Conservation (phyloP, 2,329 filamentous ascomycete species). For the Colletotrichum sp. region DNA sequence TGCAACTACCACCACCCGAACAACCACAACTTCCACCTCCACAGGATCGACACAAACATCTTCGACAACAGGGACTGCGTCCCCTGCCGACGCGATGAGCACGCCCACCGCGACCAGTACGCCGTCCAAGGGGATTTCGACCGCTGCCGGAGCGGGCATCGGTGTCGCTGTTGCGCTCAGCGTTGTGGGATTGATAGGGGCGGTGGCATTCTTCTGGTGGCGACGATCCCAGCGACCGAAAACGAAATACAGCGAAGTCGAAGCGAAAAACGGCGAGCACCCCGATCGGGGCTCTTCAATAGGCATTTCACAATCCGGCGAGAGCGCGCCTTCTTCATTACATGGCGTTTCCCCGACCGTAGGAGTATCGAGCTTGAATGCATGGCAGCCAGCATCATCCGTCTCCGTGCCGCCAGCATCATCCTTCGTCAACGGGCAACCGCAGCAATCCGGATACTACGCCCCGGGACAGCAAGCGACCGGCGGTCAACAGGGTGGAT, state of each 20-base stretch:
- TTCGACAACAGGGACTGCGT: not conserved
- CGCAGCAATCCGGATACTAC: not conserved
- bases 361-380: not conserved
- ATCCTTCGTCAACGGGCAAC: not conserved
- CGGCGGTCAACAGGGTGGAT: not conserved
- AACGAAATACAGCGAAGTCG: constrained; percentile 13
- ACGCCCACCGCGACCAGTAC: not conserved
- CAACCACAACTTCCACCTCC: not conserved
- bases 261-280: not conserved
- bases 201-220: constrained; percentile 30
- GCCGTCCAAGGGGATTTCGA: constrained; percentile 25
- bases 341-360: not conserved
- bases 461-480: not conserved
- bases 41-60: not conserved
- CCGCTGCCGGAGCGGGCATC: constrained; percentile 34
- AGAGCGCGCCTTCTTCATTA: not conserved
- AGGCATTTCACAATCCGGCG: not conserved
- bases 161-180: constrained; percentile 31
- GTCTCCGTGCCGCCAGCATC: not conserved
- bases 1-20: not conserved
- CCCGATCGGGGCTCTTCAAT: not conserved
- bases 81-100: not conserved
- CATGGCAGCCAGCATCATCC: not conserved
- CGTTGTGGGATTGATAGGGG: constrained; percentile 26
- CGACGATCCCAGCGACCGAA: constrained; percentile 21